Base-by-base conservation (phyloP, 345 rosid genomes). In the Barbarea vulgaris region DNA sequence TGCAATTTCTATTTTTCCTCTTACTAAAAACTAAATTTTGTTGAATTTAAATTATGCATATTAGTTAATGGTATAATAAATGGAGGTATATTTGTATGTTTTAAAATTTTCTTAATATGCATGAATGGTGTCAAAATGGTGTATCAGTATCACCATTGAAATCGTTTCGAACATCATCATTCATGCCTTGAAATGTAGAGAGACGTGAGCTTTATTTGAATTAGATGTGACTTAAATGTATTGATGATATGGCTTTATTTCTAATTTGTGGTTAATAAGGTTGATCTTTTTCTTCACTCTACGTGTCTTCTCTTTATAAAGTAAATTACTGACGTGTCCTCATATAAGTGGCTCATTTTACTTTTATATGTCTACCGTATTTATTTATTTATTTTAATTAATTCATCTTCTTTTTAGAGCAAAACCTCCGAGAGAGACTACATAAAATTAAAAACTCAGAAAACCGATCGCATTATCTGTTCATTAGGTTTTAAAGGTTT, bases 361-460 rank as follows among this genome's bases (percentile, higher is more conserved):
- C 18, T 14, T 15, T 42, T 3, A 14, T 41, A 41, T 14, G 15
- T 42, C 17, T 47, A 7, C 30, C 30, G 41, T 36, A 50, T 36
- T 34, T 50, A 17, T n/a, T n/a, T n/a, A 36, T 34, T 9, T 17
- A 13, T 31, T 54, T 28, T 52, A 5, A 24, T 36, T 41, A 41
- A 41, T 41, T 42, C 7, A 44, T 44, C 5, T 9, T 60, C 39
- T 9, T 57, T 47, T 44, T 36, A 47, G 8, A 33, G 41, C 42
- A 55, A 58, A 64, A 24, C 71, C 12, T 73, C 37, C 47, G 3
- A 73, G 46, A n/a, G 37, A 8, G 25, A n/a, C 21, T 3, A 31
- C n/a, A 63, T 51, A 51, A 53, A 68, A 28, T 53, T 51, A 51
- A 53, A 68, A 28, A 4, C 59, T 56, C 64, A 76, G 56, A 60